Percentiles rank a stretch among this genome's conserved stretches.
phyloP scores from a whole-genome alignment of 345 rosid species.

The Xanthoceras sorbifolium region DNA sequence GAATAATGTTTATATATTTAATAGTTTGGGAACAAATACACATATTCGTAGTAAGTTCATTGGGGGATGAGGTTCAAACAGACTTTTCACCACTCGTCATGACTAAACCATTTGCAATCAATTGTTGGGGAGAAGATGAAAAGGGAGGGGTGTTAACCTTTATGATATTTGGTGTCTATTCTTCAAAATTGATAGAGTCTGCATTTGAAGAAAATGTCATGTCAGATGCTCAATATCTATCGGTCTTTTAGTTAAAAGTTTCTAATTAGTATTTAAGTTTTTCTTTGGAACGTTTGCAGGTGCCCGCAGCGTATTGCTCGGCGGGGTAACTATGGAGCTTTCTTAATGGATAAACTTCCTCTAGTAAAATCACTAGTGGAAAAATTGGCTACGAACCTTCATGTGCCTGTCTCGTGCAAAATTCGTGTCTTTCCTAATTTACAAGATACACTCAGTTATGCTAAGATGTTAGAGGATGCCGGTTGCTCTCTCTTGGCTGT shows the following conservation, averaged over 20 bases:
- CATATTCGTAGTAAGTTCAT: not conserved
- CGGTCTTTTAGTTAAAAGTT: not conserved
- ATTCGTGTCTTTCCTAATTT: slow-evolving; percentile 77
- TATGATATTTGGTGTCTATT: no score
- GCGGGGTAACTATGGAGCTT: slow-evolving; percentile 92
- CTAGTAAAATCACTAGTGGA: slow-evolving; percentile 81
- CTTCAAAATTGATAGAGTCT: no score
- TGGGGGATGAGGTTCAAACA: not conserved
- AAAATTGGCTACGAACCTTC: slow-evolving; percentile 62
- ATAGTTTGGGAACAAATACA: not conserved
- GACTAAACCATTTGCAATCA: not conserved
- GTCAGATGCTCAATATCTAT: not conserved
- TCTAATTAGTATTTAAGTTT: not conserved
- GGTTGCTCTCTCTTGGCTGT: slow-evolving; percentile 94
- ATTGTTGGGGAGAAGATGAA: not conserved
- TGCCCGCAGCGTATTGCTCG: slow-evolving; percentile 95
- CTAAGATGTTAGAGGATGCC: slow-evolving; percentile 92
- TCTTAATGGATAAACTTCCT: slow-evolving; percentile 93
- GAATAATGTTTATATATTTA: not conserved
- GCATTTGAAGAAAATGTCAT: not conserved
- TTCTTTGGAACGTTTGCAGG: slow-evolving; percentile 34
- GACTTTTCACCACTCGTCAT: not conserved
- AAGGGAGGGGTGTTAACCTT: not conserved
- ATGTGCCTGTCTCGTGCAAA: slow-evolving; percentile 87
- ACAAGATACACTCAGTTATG: slow-evolving; percentile 75